phyloP scores from a whole-genome alignment of 2,329 filamentous ascomycete species.

The Colletotrichum sp. region DNA sequence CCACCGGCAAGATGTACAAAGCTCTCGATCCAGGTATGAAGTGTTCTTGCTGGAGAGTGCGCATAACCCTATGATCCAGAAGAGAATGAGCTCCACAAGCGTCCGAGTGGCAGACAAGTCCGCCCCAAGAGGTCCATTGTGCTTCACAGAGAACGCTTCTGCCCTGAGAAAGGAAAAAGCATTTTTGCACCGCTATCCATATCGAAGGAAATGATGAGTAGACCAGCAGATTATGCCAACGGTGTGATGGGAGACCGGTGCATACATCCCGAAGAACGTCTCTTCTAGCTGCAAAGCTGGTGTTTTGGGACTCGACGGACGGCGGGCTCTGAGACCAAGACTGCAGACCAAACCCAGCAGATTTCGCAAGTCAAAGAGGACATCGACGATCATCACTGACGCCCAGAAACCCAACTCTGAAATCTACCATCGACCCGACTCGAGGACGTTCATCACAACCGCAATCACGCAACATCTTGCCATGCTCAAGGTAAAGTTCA shows the following conservation, averaged over 20 bases:
- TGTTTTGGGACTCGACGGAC: no score
- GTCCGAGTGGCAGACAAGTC: rapidly evolving
- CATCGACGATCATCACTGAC: no score
- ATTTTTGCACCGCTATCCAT: no score
- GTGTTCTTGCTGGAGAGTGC: no score
- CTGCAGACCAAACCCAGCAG: neutral
- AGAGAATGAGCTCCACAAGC: neutral
- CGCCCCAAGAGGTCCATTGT: rapidly evolving
- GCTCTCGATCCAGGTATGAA: no score
- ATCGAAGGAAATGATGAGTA: rapidly evolving
- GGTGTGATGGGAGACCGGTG: neutral
- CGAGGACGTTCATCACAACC: neutral
- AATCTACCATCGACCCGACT: neutral
- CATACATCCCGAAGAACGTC: neutral
- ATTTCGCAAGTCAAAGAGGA: no score
- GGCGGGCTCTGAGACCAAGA: neutral
- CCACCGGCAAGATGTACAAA: neutral
- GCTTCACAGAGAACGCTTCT: neutral
- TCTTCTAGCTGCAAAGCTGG: no score
- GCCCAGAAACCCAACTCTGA: neutral
- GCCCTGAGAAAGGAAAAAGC: neutral
- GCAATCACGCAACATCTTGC: neutral
- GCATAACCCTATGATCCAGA: rapidly evolving
- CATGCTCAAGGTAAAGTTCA: neutral
- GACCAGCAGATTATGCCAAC: neutral